These are phyloP conservation scores for Eucalyptus cladocalyx DNA, from an alignment of 345 rosid genomes.

Conservation along the genomic window DNA sequence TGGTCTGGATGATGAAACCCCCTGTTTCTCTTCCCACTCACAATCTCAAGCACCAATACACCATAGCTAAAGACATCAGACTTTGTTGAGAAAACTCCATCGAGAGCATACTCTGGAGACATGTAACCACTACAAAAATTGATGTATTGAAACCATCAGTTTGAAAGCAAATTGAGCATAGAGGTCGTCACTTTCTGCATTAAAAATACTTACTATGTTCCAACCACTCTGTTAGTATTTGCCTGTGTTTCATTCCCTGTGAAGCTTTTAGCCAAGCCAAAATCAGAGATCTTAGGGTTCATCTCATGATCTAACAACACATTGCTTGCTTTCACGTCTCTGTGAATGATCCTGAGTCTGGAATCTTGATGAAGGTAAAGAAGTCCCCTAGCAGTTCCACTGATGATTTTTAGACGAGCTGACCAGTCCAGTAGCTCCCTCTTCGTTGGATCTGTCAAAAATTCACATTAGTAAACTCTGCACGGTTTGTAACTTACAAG, in stretches of 20 bases:
- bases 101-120: slow-evolving; percentile 32
- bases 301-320: slow-evolving; percentile 2
- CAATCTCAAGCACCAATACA: slow-evolving; percentile 14
- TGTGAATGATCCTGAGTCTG: slow-evolving; percentile 6
- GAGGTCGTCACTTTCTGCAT: too few relatives aligned
- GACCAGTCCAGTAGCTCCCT: slow-evolving; percentile 3
- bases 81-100: slow-evolving; percentile 16
- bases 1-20: slow-evolving; percentile 14
- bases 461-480: neutral
- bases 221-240: slow-evolving; percentile 1
- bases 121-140: slow-evolving; percentile 20
- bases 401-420: neutral
- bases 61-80: slow-evolving; percentile 32
- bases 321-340: slow-evolving; percentile 15
- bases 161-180: too few relatives aligned
- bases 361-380: slow-evolving; percentile 17
- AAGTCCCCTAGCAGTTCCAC: slow-evolving; percentile 6
- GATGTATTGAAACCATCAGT: too few relatives aligned
- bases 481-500: neutral
- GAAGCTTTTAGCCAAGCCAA: slow-evolving; percentile 7
- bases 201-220: slow-evolving; percentile 7
- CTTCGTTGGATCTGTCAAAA: neutral
- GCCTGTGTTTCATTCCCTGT: slow-evolving; percentile 2
- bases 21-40: slow-evolving; percentile 10
- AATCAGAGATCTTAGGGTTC: slow-evolving; percentile 13